Conservation (phyloP, 2,329 filamentous ascomycete species). For the Epichloe coenophiala region DNA sequence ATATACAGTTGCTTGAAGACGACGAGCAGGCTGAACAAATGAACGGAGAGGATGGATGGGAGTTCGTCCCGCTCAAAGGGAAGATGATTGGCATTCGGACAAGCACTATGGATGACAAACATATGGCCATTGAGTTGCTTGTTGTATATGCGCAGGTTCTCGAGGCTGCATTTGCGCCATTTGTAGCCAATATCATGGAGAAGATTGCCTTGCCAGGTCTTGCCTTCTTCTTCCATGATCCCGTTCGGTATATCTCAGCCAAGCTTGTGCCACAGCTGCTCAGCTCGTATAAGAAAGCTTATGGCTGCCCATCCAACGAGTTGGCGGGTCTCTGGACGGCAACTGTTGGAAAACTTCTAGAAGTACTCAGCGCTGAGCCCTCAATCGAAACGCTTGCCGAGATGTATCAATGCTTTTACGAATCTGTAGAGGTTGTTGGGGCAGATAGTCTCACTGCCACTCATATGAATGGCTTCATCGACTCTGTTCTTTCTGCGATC, state of each 20-base stretch:
- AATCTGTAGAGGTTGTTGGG: constrained; percentile 88
- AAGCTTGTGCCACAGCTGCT: constrained; percentile 89
- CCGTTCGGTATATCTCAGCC: constrained; percentile 85
- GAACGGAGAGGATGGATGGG: constrained; percentile 93
- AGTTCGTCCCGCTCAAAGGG: constrained; percentile 89
- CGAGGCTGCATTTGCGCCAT: constrained; percentile 84
- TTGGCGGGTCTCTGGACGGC: constrained; percentile 72
- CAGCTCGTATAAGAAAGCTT: constrained; percentile 86
- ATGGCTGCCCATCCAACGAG: constrained; percentile 66
- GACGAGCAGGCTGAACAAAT: constrained; percentile 88
- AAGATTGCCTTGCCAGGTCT: constrained; percentile 89
- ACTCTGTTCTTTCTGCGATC: constrained; percentile 70
- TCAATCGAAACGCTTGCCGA: constrained; percentile 93
- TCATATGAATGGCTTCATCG: constrained; percentile 80
- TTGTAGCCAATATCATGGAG: constrained; percentile 87
- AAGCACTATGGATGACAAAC: constrained; percentile 92
- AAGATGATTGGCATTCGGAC: constrained; percentile 98
- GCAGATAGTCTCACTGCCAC: constrained; percentile 64
- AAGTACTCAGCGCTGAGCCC: constrained; percentile 85
- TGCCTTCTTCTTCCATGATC: constrained; percentile 98
- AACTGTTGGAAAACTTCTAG: constrained; percentile 81
- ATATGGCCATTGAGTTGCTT: constrained; percentile 97
- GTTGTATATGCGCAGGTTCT: constrained; percentile 94
- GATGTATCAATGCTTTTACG: constrained; percentile 99
- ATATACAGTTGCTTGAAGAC: constrained; percentile 90